Evolutionary conservation across 768 basidiomycete genomes (phyloP).

Genomic region (Suillus alpinus): DNA sequence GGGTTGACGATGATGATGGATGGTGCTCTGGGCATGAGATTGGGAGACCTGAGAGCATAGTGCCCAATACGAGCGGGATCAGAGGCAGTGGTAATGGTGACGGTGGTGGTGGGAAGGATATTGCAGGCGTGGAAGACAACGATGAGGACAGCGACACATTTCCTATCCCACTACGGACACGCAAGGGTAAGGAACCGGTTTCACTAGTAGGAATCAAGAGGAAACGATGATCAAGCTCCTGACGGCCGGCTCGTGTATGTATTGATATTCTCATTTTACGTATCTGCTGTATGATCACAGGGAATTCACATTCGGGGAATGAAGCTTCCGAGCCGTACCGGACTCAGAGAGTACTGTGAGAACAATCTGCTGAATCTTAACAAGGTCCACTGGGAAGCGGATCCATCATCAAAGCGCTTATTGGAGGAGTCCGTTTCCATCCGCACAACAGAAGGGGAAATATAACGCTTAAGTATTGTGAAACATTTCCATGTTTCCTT

Average conservation of each 20-base stretch:
- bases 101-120: constrained; percentile 23
- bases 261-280: constrained; percentile 4
- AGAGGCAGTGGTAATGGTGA: constrained; percentile 36
- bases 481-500: constrained; percentile 7
- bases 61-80: constrained; percentile 63
- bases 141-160: constrained; percentile 72
- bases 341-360: constrained; percentile 19
- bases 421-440: constrained; percentile 17
- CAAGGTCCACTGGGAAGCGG: not conserved
- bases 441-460: constrained; percentile 6
- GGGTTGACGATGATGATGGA: constrained; percentile 39
- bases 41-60: constrained; percentile 46
- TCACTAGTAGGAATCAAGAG: constrained; percentile 54
- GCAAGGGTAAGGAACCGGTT: constrained; percentile 57
- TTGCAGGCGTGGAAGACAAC: constrained; percentile 44
- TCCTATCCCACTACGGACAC: constrained; percentile 66
- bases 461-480: constrained; percentile 1
- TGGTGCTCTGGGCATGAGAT: constrained; percentile 50
- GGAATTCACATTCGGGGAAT: constrained; percentile 1
- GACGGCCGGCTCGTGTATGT: not conserved
- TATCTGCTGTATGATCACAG: constrained; percentile 16
- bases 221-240: constrained; percentile 47
- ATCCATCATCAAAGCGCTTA: constrained; percentile 1
- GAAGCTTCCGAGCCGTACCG: constrained; percentile 16
- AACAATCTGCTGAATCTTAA: constrained; percentile 9